Evolutionary conservation across 2,329 filamentous ascomycete genomes (phyloP), one percentile per base, ranked within the genome.

Genomic region (Fusarium graminum): DNA sequence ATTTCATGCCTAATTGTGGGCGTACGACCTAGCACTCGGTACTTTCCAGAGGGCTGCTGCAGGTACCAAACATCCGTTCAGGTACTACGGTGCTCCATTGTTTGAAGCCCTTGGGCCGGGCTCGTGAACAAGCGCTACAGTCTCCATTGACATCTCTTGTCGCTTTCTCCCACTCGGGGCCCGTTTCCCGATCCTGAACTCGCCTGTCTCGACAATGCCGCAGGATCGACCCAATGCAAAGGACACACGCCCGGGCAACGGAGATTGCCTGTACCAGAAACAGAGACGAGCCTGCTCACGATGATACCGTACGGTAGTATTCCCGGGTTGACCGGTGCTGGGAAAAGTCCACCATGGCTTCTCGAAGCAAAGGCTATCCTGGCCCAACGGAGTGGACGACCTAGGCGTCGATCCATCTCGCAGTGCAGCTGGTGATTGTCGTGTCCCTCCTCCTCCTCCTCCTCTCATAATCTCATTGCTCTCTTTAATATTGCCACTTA

Each of bases 321-420:
- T 62, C 44, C 65, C 65, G 56, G 65, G 45, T 42, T 68, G 65
- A 43, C 69, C 54, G 60, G 54, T 69, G 45, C 61, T 49, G 54
- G 55, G 58, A 61, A 58, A 49, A 54, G 45, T 57, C 57, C 58
- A 57, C 46, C 44, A 60, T 46, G 49, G 34, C 63, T 72, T 72
- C 70, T 68, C 60, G 70, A 72, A 72, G 70, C 58, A 64, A 50
- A 70, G 63, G 63, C 43, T 57, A 70, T 64, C 70, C 67, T 56
- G 59, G 62, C 65, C 68, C 70, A 70, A 58, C 46, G 52, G 54
- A 60, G 52, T 39, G 67, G 70, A 57, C 25, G 68, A 71, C 66
- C 70, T 72, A 59, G 69, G 50, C 61, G 71, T 72, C 69, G 71
- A 73, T 73, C 70, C 49, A 60, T 68, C 59, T 64, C 55, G 61